phyloP scores from a whole-genome alignment of 2,329 filamentous ascomycete species.

The Calonectria pseudoturangicola region DNA sequence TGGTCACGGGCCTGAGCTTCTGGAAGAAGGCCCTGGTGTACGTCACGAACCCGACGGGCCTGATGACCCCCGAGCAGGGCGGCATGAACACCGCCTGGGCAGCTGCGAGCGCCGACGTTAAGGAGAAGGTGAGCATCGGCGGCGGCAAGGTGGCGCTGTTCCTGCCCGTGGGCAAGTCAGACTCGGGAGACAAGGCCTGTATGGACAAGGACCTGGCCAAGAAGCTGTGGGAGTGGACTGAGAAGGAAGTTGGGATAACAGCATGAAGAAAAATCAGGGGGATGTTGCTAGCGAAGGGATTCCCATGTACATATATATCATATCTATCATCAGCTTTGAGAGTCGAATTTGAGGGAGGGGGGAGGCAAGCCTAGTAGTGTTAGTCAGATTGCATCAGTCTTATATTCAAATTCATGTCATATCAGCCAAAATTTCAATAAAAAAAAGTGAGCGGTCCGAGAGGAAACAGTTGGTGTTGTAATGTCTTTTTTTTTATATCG shows the following conservation, averaged over 20 bases:
- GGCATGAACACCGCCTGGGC: slow-evolving; percentile 59
- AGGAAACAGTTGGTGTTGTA: not conserved
- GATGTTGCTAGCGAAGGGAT: not conserved
- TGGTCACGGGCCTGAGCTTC: slow-evolving; percentile 50
- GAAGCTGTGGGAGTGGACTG: slow-evolving; percentile 64
- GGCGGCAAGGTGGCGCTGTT: slow-evolving; percentile 50
- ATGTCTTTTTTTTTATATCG: slow-evolving; percentile 44
- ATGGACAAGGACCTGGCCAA: slow-evolving; percentile 57
- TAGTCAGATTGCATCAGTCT: slow-evolving; percentile 5
- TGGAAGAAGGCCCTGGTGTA: slow-evolving; percentile 53
- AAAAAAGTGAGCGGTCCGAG: not conserved
- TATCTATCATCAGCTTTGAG: not conserved
- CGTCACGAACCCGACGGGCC: slow-evolving; percentile 44
- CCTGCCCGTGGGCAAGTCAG: slow-evolving; percentile 54
- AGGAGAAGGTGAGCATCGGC: slow-evolving; percentile 42
- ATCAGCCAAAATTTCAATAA: not conserved
- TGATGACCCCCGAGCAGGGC: slow-evolving; percentile 56
- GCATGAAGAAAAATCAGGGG: slow-evolving; percentile 9
- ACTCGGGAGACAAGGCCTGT: slow-evolving; percentile 47
- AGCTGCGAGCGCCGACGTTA: slow-evolving; percentile 49
- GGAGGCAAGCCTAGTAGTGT: slow-evolving; percentile 7
- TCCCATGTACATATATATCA: not conserved
- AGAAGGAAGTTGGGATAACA: slow-evolving; percentile 42
- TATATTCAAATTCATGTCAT: not conserved
- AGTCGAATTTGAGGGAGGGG: not conserved